phyloP scores from a whole-genome alignment of 768 basidiomycete genomes.

The Tremella mesenterica region DNA sequence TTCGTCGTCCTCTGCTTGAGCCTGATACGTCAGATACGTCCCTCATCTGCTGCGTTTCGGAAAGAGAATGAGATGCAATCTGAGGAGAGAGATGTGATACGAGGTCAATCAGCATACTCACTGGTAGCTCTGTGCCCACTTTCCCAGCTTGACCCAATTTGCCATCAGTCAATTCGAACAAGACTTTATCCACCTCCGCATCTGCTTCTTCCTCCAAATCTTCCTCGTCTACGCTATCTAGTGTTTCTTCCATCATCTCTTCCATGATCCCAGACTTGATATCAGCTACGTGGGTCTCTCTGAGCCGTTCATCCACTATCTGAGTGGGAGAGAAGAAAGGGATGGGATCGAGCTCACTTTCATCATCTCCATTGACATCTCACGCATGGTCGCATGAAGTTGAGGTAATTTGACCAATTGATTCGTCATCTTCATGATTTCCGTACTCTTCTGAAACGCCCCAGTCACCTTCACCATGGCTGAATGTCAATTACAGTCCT shows the following conservation, averaged over 20 bases:
- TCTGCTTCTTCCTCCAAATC: conserved; percentile 95
- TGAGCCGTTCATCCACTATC: not conserved
- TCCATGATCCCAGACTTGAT: conserved; percentile 90
- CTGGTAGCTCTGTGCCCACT: conserved; percentile 65
- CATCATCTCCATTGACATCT: conserved; percentile 99
- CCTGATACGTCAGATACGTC: conserved; percentile 6
- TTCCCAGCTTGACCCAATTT: conserved; percentile 80
- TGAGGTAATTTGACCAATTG: conserved; percentile 83
- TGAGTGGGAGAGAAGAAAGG: not conserved
- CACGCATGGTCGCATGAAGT: conserved; percentile 82
- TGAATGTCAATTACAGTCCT: conserved; percentile 41
- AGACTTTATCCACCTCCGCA: conserved; percentile 89
- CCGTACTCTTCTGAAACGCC: conserved; percentile 92
- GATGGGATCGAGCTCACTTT: conserved; percentile 54
- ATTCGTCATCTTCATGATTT: conserved; percentile 99
- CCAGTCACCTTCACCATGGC: conserved; percentile 96
- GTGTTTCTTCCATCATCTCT: conserved; percentile 91
- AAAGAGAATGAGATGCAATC: not conserved
- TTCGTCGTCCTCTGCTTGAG: conserved; percentile 55
- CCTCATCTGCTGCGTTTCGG: no score
- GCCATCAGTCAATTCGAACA: conserved; percentile 90
- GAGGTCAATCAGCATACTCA: conserved; percentile 47
- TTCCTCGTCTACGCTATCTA: conserved; percentile 76
- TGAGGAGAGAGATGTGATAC: not conserved
- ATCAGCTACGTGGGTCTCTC: not conserved